phyloP scores from a whole-genome alignment of 2,329 filamentous ascomycete species.

The Xylaria multiplex region DNA sequence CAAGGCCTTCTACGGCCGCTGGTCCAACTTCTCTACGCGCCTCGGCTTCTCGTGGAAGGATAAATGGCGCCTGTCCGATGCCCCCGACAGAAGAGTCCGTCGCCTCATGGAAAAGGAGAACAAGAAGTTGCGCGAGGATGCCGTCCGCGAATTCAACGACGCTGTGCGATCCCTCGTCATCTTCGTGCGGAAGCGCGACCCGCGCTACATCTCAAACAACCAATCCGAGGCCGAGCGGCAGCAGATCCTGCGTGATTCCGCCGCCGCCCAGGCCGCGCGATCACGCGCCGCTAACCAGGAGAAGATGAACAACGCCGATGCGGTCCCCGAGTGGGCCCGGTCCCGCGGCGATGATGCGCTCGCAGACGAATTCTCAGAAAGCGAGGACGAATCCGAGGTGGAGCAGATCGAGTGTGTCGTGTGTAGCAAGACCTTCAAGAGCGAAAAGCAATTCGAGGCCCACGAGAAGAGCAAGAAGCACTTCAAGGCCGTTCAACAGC shows the following conservation, averaged over 20 bases:
- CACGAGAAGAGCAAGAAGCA: slow-evolving; percentile 99
- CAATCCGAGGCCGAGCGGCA: slow-evolving; percentile 85
- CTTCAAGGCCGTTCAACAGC: slow-evolving; percentile 81
- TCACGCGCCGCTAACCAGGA: slow-evolving; percentile 84
- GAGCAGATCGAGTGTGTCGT: slow-evolving; percentile 78
- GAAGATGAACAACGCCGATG: slow-evolving; percentile 70
- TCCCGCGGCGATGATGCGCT: slow-evolving; percentile 62
- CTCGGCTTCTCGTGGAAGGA: slow-evolving; percentile 95
- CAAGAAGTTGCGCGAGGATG: slow-evolving; percentile 82
- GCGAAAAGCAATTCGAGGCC: slow-evolving; percentile 87
- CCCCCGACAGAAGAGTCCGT: slow-evolving; percentile 83
- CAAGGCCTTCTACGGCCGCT: slow-evolving; percentile 81
- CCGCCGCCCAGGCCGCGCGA: slow-evolving; percentile 84
- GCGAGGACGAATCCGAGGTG: slow-evolving; percentile 64
- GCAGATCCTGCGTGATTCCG: slow-evolving; percentile 78
- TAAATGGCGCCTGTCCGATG: slow-evolving; percentile 82
- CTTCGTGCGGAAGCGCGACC: slow-evolving; percentile 92
- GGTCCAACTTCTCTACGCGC: slow-evolving; percentile 82
- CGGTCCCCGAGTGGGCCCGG: slow-evolving; percentile 80
- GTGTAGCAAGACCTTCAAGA: slow-evolving; percentile 86
- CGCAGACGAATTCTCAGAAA: slow-evolving; percentile 68
- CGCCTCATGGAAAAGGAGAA: slow-evolving; percentile 97
- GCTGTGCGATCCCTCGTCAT: slow-evolving; percentile 85
- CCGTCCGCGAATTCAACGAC: slow-evolving; percentile 89
- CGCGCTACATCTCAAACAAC: slow-evolving; percentile 79